Base-by-base conservation (phyloP, 768 basidiomycete genomes). In the Lentinula detonsa region DNA sequence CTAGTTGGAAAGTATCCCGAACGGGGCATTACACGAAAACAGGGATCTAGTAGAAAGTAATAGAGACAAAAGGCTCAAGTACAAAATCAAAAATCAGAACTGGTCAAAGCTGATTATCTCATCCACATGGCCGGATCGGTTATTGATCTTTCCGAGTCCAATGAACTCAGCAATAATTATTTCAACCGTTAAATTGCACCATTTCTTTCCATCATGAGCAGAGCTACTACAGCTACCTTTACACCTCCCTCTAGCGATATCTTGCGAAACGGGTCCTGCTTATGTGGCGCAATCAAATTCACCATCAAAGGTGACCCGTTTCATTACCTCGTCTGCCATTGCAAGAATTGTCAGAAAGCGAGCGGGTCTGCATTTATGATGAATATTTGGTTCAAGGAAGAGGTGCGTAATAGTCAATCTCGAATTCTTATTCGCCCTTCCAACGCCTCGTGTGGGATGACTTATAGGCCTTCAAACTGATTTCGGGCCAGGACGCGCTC, bases 311-410 rank as follows among this genome's bases (percentile, higher is more conserved):
- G 74, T 1, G 72, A 74, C 35, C 78, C 77, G 3, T 42, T 75
- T 56, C 68, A 71, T 1, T 75, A 75, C 60, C 66, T 72, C n/a
- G 70, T 78, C 1, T 79, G 78, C 63, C 75, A 80, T 64, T 80
- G 78, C 64, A 59, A 58, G n/a, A 76, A 78, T 51, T 78, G 78
- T 64, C 73, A 71, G 66, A 78, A 78, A 65, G 70, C 73, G 18
- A 75, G 72, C 16, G 77, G 78, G 5, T 68, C 73, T n/a, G 74
- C 75, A 16, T 77, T 77, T 61, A 72, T 77, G 72, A 68, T 74
- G 46, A 77, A 76, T 49, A 66, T 66, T 5, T 73, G 76, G 59
- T 78, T 76, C 62, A 66, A 68, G 37, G 63, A 59, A 15, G 62
- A 75, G 64, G 78, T 78, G 53, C 34, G 71, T 68, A 16, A 18